Conservation (phyloP, 306 rosid species). For the Morella rubra region DNA sequence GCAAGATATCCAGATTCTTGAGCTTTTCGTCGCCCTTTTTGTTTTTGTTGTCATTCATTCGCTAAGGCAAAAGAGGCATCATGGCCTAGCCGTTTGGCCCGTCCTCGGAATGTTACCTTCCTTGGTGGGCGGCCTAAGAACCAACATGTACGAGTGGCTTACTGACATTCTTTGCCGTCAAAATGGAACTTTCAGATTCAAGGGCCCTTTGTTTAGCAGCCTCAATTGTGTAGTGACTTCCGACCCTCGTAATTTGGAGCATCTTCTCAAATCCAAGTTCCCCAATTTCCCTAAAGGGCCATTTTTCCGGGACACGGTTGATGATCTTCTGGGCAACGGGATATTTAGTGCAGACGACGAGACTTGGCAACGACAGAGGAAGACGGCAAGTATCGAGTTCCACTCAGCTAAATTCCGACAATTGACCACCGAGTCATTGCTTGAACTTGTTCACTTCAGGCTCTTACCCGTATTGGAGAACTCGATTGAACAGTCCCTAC, state of each 20-base stretch:
- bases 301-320: slow-evolving; percentile 58
- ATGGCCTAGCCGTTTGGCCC: slow-evolving; percentile 76
- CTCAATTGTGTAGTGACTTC: slow-evolving; percentile 67
- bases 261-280: slow-evolving; percentile 83
- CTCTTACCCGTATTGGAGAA: slow-evolving; percentile 57
- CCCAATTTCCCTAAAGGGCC: slow-evolving; percentile 68
- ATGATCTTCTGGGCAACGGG: slow-evolving; percentile 79
- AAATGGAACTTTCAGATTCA: slow-evolving; percentile 65
- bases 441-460: slow-evolving; percentile 65
- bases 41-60: slow-evolving; percentile 64
- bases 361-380: slow-evolving; percentile 81
- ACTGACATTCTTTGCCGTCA: slow-evolving; percentile 39
- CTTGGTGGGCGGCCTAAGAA: slow-evolving; percentile 35
- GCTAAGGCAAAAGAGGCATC: slow-evolving; percentile 51
- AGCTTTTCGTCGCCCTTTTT: slow-evolving; percentile 51
- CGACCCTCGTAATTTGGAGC: slow-evolving; percentile 83
- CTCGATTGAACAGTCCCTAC: slow-evolving; percentile 20
- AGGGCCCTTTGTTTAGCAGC: slow-evolving; percentile 68
- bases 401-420: slow-evolving; percentile 72
- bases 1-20: slow-evolving; percentile 50
- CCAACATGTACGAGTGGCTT: slow-evolving; percentile 71
- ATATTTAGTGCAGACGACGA: slow-evolving; percentile 78
- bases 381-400: slow-evolving; percentile 84
- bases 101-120: slow-evolving; percentile 86
- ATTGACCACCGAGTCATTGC: slow-evolving; percentile 55